These are phyloP conservation scores for Tillandsia leiboldiana DNA, from an alignment of 176 grass and related monocot genomes.

Conservation along the genomic window DNA sequence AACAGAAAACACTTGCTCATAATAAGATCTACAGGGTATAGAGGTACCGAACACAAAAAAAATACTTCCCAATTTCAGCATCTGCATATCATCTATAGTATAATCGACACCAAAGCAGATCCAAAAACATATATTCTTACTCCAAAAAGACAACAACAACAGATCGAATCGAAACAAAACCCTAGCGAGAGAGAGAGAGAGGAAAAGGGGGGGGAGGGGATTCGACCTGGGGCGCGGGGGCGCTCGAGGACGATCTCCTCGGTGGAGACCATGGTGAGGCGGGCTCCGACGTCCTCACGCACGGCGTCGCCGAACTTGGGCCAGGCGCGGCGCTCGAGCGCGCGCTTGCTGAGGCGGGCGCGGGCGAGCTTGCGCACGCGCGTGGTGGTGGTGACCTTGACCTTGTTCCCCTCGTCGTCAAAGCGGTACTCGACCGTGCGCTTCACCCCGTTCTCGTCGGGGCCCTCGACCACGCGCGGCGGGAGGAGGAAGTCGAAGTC, in stretches of 20 bases:
- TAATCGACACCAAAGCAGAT: too few relatives aligned
- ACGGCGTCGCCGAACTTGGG: conserved; percentile 69
- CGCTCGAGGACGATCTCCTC: conserved; percentile 84
- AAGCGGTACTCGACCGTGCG: conserved; percentile 64
- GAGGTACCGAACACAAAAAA: not conserved
- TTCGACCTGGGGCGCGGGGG: conserved; percentile 62
- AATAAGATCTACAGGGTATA: too few relatives aligned
- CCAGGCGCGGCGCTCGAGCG: conserved; percentile 66
- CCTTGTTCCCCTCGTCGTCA: conserved; percentile 72
- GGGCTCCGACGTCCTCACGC: conserved; percentile 47
- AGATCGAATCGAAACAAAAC: conserved; percentile 1
- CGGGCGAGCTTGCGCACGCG: conserved; percentile 60
- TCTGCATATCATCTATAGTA: not conserved
- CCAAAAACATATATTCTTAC: not conserved
- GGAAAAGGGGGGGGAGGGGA: not conserved
- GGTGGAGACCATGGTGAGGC: conserved; percentile 69
- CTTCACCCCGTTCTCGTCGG: conserved; percentile 71
- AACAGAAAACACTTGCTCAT: too few relatives aligned
- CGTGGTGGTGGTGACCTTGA: conserved; percentile 69
- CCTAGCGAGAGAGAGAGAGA: not conserved
- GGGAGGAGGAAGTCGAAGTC: conserved; percentile 80
- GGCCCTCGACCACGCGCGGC: conserved; percentile 49
- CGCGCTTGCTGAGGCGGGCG: conserved; percentile 58
- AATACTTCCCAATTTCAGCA: not conserved
- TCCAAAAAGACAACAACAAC: not conserved